Evolutionary conservation across 306 rosid species (phyloP).

Genomic region (Cicer chorassanicum): DNA sequence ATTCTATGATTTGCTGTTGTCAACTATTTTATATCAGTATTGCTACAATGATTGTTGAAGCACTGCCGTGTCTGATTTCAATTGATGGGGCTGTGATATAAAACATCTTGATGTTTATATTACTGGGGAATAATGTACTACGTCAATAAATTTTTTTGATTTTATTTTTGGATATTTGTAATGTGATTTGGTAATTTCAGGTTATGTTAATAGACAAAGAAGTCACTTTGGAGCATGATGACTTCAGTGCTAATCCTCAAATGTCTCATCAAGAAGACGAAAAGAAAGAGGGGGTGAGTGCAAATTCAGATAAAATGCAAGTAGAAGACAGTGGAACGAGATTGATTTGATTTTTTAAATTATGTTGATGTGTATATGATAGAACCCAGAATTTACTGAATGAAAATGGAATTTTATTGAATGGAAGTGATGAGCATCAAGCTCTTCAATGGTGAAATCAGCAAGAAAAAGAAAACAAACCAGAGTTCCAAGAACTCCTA

Average conservation of each 20-base stretch:
- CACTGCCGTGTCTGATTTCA: conserved; percentile 7
- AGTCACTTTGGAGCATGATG: conserved; percentile 58
- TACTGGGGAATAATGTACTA: conserved; percentile 14
- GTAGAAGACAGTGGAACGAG: conserved; percentile 52
- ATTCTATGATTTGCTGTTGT: conserved; percentile 11
- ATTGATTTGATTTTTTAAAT: conserved; percentile 42
- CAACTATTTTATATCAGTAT: not conserved
- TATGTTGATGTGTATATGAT: conserved; percentile 30
- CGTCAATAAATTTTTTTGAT: conserved; percentile 17
- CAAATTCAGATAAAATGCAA: conserved; percentile 47
- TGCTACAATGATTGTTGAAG: conserved; percentile 28
- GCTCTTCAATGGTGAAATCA: too few relatives aligned
- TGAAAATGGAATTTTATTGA: too few relatives aligned
- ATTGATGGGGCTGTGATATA: not conserved
- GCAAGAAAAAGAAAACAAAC: too few relatives aligned
- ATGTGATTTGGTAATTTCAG: conserved; percentile 55
- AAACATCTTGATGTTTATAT: conserved; percentile 23
- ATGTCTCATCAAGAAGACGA: conserved; percentile 56
- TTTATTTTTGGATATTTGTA: conserved; percentile 33
- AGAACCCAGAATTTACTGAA: too few relatives aligned
- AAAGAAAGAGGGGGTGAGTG: conserved; percentile 55
- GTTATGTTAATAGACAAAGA: conserved; percentile 71
- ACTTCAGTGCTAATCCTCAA: conserved; percentile 54
- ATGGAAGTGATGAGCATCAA: too few relatives aligned
- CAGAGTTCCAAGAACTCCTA: too few relatives aligned